Base-by-base conservation (phyloP, 2,329 filamentous ascomycete genomes). In the Aspergillus fischeri region DNA sequence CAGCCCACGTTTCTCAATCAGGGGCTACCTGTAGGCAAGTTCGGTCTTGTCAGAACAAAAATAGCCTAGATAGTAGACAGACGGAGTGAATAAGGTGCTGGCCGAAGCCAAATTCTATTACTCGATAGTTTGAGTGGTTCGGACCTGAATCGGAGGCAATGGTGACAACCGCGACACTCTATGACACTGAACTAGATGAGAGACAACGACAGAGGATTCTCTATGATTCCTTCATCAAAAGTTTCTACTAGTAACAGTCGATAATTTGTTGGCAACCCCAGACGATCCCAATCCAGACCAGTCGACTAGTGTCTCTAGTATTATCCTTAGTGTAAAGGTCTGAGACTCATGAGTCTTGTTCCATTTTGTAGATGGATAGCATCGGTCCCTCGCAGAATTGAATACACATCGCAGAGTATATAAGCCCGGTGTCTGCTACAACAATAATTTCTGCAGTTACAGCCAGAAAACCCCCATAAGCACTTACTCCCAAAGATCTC, bases 261-360 rank as follows among this genome's bases (percentile, higher is more conserved):
- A 25, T 52, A 28, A 28, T 51, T 53, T 49, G 44, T 47, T 54
- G 47, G 45, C 50, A 58, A 63, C 59, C 59, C 61, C 61, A 56
- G 61, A 63, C 52, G 55, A 63, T 63, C 57, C 57, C 48, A 60
- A 61, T 60, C 57, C 54, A 61, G 49, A 51, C 57, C 57, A 42
- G 51, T 47, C 24, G 47, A 42, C 47, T 51, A 57, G 45, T 51
- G 7, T 11, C 47, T 29, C 24, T 2, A 5, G 29, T 20, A 42
- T 50, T 11, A 29, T 55, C 47, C 41, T 50, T 53, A 49, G 54
- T 49, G 56, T 20, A 24, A 49, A 17, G 21, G 11, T 25, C 24
- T 27, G 24, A 24, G 47, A 27, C 9, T 50, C 45, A 42, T 5
- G 5, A 38, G 32, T 38, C 5, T n/a, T 38, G 32, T 17, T 38